These are phyloP conservation scores for Cyberlindnera xylosilytica DNA, from an alignment of 805 yeast species.

Conservation along the genomic window DNA sequence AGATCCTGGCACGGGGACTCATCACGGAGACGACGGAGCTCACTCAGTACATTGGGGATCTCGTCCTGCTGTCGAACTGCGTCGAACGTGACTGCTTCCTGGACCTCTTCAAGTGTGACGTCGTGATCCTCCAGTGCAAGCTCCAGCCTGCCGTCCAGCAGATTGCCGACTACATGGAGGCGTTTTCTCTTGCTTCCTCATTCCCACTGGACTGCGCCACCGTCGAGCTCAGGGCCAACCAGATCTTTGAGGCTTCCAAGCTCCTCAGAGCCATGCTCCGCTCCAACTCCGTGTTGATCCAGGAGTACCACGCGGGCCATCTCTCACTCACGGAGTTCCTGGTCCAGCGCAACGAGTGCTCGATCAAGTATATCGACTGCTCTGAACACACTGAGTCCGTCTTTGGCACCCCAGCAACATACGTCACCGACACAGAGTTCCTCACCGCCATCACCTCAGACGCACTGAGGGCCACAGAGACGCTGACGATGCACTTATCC, in stretches of 20 bases:
- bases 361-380: constrained; percentile 2
- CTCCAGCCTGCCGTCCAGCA: background rate
- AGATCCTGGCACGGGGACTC: background rate
- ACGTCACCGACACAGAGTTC: constrained; percentile 7
- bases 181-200: background rate
- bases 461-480: constrained; percentile 4
- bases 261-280: constrained; percentile 7
- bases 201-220: background rate
- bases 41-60: background rate
- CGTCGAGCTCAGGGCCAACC: background rate
- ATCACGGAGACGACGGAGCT: background rate
- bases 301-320: background rate
- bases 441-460: constrained; percentile 4
- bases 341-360: constrained; percentile 9
- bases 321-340: constrained; percentile 8
- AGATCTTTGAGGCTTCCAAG: background rate
- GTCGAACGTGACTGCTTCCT: constrained; percentile 8
- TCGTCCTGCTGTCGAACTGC: constrained; percentile 4
- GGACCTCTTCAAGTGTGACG: constrained; percentile 10
- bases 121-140: constrained; percentile 6
- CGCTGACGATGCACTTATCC: constrained; percentile 4
- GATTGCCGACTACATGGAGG: background rate
- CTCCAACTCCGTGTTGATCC: constrained; percentile 3
- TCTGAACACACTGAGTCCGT: background rate
- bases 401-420: background rate